Evolutionary conservation across 192 early-diverging fungal species (phyloP).

Genomic region (Backusella psychrophila): DNA sequence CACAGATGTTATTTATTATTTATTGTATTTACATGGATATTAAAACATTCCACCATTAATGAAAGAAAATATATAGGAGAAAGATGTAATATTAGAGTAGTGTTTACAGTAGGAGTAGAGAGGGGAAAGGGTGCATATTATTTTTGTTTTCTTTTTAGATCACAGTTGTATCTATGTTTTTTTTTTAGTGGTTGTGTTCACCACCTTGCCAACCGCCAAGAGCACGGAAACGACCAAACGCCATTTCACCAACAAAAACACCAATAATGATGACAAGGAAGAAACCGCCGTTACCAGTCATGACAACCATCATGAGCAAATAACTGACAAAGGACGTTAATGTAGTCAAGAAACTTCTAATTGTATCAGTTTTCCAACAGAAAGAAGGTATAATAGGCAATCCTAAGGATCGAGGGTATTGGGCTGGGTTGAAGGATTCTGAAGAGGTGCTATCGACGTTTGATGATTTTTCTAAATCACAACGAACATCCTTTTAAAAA

Average conservation of each 20-base stretch:
- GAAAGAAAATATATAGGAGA: background rate
- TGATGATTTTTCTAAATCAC: slow-evolving; percentile 11
- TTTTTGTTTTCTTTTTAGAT: background rate
- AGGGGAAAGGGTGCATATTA: background rate
- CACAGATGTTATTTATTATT: background rate
- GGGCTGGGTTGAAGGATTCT: background rate
- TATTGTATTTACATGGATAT: background rate
- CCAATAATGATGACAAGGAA: slow-evolving; percentile 44
- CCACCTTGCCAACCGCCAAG: slow-evolving; percentile 16
- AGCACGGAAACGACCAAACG: slow-evolving; percentile 42
- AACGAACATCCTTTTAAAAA: background rate
- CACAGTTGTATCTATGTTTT: background rate
- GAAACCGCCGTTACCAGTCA: slow-evolving; percentile 53
- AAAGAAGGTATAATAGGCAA: slow-evolving; percentile 43
- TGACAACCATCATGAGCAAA: slow-evolving; percentile 52
- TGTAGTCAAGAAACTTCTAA: slow-evolving; percentile 41
- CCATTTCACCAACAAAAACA: slow-evolving; percentile 51
- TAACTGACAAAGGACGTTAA: slow-evolving; percentile 38
- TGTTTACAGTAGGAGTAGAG: background rate
- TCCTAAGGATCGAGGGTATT: slow-evolving; percentile 7
- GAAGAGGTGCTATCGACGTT: background rate
- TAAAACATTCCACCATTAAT: slow-evolving; percentile 1
- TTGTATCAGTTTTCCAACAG: slow-evolving; percentile 41
- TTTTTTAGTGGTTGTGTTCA: slow-evolving; percentile 17
- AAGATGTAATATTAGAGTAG: background rate